Evolutionary conservation across 441 rosid species (phyloP), one percentile per base, ranked within the genome.

Genomic region (Manihot esculenta): DNA sequence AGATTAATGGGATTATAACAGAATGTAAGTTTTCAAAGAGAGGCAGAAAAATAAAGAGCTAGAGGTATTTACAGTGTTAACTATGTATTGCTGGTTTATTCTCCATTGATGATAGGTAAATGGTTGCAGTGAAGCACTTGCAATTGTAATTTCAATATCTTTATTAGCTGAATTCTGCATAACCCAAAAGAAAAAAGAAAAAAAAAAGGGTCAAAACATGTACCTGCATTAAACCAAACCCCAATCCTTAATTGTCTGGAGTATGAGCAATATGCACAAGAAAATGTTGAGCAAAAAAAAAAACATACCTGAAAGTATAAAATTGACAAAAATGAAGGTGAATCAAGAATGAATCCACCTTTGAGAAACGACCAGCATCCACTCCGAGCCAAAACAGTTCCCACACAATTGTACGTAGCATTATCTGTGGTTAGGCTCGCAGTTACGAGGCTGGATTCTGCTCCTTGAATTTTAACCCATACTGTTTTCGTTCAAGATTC

Each of bases 331-430:
- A 69, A 72, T 45, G 89, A 86, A 33, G 94, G 82, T 23, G 84
- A 78, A 62, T 82, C 62, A 54, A 87, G 83, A 70, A 79, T 62
- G 70, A 91, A 93, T 21, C 98, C 97, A 21, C 98, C 98, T 75
- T 93, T 93, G 72, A 93, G 96, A 79, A 91, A 93, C 47, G 97
- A 91, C 97, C 97, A 93, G 74, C 97, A 91, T 30, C 89, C 94
- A 56, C 20, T 61, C 69, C 76, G 79, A 0, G 92, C 96, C 23
- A 83, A 20, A 38, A 85, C 94, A 69, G 88, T 87, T 50, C 98
- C 98, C 44, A 88, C 78, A 56, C 97, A 91, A 62, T 70, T 44
- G 2, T 44, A 75, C 9, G 77, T 75, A 44, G 47, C 24, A 57
- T 74, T 65, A 50, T 88, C 92, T 71, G 93, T 69, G 71, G 74